Evolutionary conservation across 2,329 filamentous ascomycete species (phyloP).

Genomic region (Clarireedia paspali): DNA sequence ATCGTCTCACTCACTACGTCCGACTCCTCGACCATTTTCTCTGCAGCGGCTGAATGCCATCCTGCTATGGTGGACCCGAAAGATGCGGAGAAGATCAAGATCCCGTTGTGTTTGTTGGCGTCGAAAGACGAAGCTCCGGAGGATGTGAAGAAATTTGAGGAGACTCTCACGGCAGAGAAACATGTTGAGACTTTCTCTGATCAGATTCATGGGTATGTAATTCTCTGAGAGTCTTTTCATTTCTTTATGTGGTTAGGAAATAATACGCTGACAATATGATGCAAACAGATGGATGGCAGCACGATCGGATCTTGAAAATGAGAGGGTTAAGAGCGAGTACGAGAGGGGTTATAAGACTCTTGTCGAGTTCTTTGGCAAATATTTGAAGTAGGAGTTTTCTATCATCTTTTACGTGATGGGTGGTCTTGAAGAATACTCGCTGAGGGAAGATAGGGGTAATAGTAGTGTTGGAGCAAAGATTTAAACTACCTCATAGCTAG

Average conservation of each 20-base stretch:
- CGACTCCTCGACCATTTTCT: conserved; percentile 37
- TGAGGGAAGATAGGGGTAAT: background rate
- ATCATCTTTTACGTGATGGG: background rate
- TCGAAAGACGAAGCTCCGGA: conserved; percentile 54
- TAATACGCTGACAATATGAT: background rate
- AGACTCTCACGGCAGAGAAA: conserved; percentile 36
- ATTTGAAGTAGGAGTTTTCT: conserved; percentile 25
- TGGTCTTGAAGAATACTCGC: background rate
- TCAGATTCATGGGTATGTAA: conserved; percentile 41
- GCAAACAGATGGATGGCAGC: conserved; percentile 44
- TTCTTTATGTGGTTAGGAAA: no score
- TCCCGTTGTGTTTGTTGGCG: conserved; percentile 56
- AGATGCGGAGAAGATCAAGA: conserved; percentile 51
- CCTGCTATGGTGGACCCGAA: conserved; percentile 57
- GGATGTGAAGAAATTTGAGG: conserved; percentile 36
- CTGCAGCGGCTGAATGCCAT: conserved; percentile 44
- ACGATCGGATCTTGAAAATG: conserved; percentile 38
- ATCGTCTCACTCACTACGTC: conserved; percentile 22
- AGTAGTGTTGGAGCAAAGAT: background rate
- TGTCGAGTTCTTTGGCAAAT: conserved; percentile 36
- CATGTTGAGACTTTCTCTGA: conserved; percentile 41
- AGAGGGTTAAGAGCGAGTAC: conserved; percentile 39
- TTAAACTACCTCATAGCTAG: background rate
- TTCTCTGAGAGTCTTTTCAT: no score
- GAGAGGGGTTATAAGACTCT: conserved; percentile 41